These are phyloP conservation scores for Psilocybe subaeruginosa DNA, from an alignment of 768 basidiomycete species.

Conservation along the genomic window DNA sequence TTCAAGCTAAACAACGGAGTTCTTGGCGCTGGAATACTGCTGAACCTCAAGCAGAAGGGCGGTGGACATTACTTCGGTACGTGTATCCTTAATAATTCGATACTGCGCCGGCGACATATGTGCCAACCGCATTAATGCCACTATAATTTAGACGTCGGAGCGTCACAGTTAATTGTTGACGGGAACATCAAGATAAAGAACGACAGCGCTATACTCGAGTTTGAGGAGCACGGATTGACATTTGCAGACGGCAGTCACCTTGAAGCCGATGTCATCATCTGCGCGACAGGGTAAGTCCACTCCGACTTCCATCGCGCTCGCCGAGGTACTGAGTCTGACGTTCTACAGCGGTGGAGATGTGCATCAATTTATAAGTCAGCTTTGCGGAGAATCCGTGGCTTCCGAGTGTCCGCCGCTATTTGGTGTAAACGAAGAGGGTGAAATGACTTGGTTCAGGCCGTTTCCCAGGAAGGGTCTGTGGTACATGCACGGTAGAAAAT, in stretches of 20 bases:
- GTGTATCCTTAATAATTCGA: constrained; percentile 2
- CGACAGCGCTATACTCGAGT: constrained; percentile 50
- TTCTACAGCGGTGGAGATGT: constrained; percentile 32
- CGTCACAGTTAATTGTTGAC: constrained; percentile 62
- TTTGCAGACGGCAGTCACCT: constrained; percentile 53
- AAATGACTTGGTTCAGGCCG: constrained; percentile 44
- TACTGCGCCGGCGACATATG: background rate
- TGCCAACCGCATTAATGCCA: background rate
- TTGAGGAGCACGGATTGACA: constrained; percentile 43
- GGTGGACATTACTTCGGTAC: constrained; percentile 74
- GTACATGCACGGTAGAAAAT: constrained; percentile 56
- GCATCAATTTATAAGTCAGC: constrained; percentile 35
- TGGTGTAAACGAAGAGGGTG: constrained; percentile 70
- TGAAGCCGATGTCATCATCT: constrained; percentile 57
- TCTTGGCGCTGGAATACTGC: constrained; percentile 52
- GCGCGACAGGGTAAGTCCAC: constrained; percentile 55
- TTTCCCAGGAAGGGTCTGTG: constrained; percentile 55
- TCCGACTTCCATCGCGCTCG: background rate
- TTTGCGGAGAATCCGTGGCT: constrained; percentile 51
- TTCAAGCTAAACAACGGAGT: constrained; percentile 57
- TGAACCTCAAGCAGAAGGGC: constrained; percentile 47
- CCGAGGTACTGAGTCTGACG: background rate
- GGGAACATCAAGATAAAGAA: constrained; percentile 75
- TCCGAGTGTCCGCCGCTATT: constrained; percentile 55
- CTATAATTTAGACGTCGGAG: constrained; percentile 51